Conservation (phyloP, 2,329 filamentous ascomycete species). For the Zymoseptoria brevis region DNA sequence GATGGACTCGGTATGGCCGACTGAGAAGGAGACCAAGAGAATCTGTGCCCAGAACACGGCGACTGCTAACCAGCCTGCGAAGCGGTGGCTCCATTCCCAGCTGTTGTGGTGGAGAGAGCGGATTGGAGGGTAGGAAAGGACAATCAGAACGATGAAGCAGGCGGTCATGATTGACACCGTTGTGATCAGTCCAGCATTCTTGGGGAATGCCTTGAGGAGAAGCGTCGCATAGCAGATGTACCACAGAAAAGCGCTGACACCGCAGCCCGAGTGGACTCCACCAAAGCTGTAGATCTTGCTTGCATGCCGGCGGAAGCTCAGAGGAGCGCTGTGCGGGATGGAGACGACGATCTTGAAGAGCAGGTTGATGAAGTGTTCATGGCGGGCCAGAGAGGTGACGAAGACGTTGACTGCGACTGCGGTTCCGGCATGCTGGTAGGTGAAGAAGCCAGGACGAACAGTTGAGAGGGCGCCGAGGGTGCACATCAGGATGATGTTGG, state of each 20-base stretch:
- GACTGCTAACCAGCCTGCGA: slow-evolving; percentile 62
- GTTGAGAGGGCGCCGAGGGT: slow-evolving; percentile 8
- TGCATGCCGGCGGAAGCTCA: slow-evolving; percentile 29
- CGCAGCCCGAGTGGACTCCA: slow-evolving; percentile 34
- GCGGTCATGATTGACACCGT: slow-evolving; percentile 54
- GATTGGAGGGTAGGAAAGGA: slow-evolving; percentile 56
- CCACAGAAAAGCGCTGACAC: slow-evolving; percentile 36
- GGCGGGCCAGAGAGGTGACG: slow-evolving; percentile 30
- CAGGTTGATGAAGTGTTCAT: slow-evolving; percentile 35
- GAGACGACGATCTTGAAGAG: slow-evolving; percentile 28
- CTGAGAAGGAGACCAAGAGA: slow-evolving; percentile 43
- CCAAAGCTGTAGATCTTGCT: slow-evolving; percentile 37
- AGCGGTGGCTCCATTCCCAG: slow-evolving; percentile 66
- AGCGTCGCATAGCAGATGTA: slow-evolving; percentile 35
- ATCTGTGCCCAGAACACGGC: slow-evolving; percentile 58
- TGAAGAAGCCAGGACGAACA: slow-evolving; percentile 8
- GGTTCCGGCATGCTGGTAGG: slow-evolving; percentile 25
- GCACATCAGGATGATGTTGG: slow-evolving; percentile 23
- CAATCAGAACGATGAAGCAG: slow-evolving; percentile 51
- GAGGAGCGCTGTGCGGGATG: slow-evolving; percentile 29
- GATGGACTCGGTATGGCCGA: slow-evolving; percentile 8
- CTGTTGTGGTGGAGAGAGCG: slow-evolving; percentile 57
- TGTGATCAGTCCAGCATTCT: slow-evolving; percentile 13
- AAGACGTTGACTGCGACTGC: slow-evolving; percentile 30
- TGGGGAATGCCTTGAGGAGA: slow-evolving; percentile 21